Base-by-base conservation (phyloP, 108 stramenopile species). In the Asterionellopsis glacialis region DNA sequence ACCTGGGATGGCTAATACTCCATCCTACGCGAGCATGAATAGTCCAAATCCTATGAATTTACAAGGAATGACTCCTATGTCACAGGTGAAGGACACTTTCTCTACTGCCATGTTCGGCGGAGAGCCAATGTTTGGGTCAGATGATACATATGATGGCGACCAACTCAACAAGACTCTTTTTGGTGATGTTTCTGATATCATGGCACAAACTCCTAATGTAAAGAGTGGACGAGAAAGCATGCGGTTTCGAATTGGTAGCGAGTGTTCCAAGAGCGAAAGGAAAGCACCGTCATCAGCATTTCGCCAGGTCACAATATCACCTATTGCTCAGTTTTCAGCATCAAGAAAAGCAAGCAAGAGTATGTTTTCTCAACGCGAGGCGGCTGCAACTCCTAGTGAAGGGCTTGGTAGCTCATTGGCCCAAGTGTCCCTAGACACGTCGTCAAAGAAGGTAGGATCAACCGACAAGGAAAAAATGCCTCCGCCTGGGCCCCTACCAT, bases 31-130 rank as follows among this genome's bases (percentile, higher is more conserved):
- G 5, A 33, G 33, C 33, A 33, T 33, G 33, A 33, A 33, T 33
- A 33, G 33, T 33, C 33, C 33, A 33, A 33, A 33, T 33, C 33
- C 33, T 9, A 41, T 40, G 16, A n/a, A 40, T 39, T 5, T 41
- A n/a, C 19, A 57, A 3, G 56, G 56, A 27, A 57, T 57, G 56
- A 57, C 56, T 4, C 56, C 56, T 39, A n/a, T 57, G 39, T 25
- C 56, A 16, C 16, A 57, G 3, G 28, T 57, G 18, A 19, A 26
- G 7, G 56, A 57, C n/a, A 42, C 23, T 6, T 57, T 57, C n/a
- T 18, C 40, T 16, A n/a, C 56, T n/a, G n/a, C 25, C 3, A 13
- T 15, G 16, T 13, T 16, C 25, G 41, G 39, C 41, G 56, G 41
- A 41, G 26, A 48, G 47, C 21, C 47, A 39, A 19, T 57, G 4